Base-by-base conservation (phyloP, 352 stramenopile species). In the Phytopythium mirpurense region DNA sequence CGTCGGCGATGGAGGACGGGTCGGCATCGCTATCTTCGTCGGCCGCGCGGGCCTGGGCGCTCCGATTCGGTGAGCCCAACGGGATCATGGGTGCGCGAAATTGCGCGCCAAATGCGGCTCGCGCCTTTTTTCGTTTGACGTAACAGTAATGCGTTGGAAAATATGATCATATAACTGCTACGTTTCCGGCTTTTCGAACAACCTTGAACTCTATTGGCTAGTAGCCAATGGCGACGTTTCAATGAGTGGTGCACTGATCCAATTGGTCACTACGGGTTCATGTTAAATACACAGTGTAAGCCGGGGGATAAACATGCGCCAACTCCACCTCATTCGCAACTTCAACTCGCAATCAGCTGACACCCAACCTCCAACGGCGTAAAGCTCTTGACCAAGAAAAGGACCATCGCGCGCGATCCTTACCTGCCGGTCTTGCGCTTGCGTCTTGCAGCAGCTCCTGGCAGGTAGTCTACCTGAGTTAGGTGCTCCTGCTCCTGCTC, bases 1-100 rank as follows among this genome's bases (percentile, higher is more conserved):
- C 74, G 49, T 86, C 73, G 16, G 74, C 71, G 46, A 89, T 74
- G 29, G 78, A 77, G 49, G 72, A 72, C 36, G 75, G 58, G 18
- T 77, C 63, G 24, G 75, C 62, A 45, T 70, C 63, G 18, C 69
- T 65, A 2, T 74, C 61, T 12, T 75, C 59, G n/a, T 59, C 52
- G 8, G 47, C 35, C 27, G 52, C 14, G 26, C 42, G 42, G 23
- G 42, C 12, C 42, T 19, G 11, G 40, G 54, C 26, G 37, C 53
- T 65, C 59, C 60, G 66, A 46, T 36, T 38, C 34, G 36, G 36
- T 24, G 53, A 38, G 45, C 41, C 24, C 34, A 9, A 38, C 34
- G 34, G 34, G 34, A 38, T 38, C 36, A 42, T 42, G n/a, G n/a
- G n/a, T 21, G 6, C 1, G 43, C 45, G 46, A 63, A 46, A 59